A percentile compares a stretch with the other conserved stretches of the same genome.
phyloP scores from a whole-genome alignment of 768 basidiomycete species.

The Tylopilus felleus region DNA sequence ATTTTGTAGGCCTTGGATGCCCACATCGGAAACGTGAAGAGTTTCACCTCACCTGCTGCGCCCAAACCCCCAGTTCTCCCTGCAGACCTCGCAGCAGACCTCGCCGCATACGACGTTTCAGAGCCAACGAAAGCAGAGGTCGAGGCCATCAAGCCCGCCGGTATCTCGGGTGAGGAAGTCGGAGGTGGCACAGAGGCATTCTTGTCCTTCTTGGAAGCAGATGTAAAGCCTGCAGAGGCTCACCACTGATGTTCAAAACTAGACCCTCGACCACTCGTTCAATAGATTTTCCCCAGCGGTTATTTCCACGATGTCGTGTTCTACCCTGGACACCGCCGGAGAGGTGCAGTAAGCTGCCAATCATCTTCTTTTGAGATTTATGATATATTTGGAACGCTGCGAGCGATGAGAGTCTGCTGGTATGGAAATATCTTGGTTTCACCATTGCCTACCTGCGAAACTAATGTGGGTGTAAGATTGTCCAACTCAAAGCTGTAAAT shows the following conservation, averaged over 20 bases:
- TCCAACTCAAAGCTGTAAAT: background rate
- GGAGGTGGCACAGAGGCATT: slow-evolving; percentile 65
- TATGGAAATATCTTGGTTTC: background rate
- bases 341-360: background rate
- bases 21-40: slow-evolving; percentile 83
- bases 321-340: background rate
- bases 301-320: background rate
- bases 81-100: slow-evolving; percentile 81
- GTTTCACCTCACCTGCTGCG: slow-evolving; percentile 67
- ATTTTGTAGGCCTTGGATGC: slow-evolving; percentile 76
- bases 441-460: background rate
- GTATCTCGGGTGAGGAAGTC: slow-evolving; percentile 20
- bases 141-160: slow-evolving; percentile 32
- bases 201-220: slow-evolving; percentile 78
- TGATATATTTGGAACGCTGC: background rate
- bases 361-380: background rate
- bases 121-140: slow-evolving; percentile 62
- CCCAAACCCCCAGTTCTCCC: slow-evolving; percentile 79
- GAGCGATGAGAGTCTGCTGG: background rate
- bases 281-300: slow-evolving; percentile 16
- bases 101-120: slow-evolving; percentile 77
- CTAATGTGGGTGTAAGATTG: background rate
- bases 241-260: slow-evolving; percentile 42
- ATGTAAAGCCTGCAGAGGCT: slow-evolving; percentile 62
- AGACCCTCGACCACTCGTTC: slow-evolving; percentile 5